Percentiles rank a stretch among this genome's conserved stretches.
Conservation (phyloP, 257 asterid species). For the Solanum phureja region DNA sequence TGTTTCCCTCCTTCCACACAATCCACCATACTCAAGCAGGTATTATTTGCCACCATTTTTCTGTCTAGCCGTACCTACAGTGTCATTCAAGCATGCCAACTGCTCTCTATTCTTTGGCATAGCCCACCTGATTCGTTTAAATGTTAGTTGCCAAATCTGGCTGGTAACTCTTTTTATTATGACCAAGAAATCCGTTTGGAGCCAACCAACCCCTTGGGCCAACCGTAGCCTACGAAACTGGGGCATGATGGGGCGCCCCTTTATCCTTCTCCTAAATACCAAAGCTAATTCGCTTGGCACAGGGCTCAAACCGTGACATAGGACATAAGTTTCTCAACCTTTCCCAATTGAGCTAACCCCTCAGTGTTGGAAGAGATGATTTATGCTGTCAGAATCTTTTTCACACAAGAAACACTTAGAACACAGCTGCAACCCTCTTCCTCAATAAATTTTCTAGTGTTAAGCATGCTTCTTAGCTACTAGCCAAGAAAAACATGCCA, state of each 20-base stretch:
- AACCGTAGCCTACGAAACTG: neutral
- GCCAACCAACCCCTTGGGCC: neutral
- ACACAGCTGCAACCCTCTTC: neutral
- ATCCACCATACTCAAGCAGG: neutral
- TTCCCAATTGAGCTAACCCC: neutral
- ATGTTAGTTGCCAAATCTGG: neutral
- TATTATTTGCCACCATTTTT: neutral
- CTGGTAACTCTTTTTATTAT: neutral
- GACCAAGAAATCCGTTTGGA: neutral
- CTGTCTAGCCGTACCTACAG: neutral
- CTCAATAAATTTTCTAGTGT: neutral
- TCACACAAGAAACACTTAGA: neutral
- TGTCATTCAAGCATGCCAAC: neutral
- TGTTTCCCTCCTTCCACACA: neutral
- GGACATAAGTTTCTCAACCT: neutral
- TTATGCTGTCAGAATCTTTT: neutral
- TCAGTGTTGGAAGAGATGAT: neutral
- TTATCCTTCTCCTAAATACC: neutral
- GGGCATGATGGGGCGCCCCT: neutral
- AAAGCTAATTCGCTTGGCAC: neutral
- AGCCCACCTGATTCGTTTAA: neutral
- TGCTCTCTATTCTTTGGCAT: neutral
- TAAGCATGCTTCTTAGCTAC: neutral
- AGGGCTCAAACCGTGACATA: neutral
- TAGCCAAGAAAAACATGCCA: neutral